Conservation (phyloP, 2,329 filamentous ascomycete genomes). For the Xylariaceae sp. region DNA sequence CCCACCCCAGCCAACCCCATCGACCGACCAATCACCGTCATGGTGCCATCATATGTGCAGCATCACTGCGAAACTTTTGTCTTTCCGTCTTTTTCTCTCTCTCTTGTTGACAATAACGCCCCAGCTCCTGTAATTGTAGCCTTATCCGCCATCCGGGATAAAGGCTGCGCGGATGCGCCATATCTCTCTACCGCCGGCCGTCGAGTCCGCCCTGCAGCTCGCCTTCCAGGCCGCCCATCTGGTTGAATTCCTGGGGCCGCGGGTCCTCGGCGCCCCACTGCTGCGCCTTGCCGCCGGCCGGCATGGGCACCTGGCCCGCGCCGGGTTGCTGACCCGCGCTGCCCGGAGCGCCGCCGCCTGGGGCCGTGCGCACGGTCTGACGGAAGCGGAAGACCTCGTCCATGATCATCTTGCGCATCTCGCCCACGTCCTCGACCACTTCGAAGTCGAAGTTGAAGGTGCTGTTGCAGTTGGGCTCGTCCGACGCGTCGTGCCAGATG, state of each 20-base stretch:
- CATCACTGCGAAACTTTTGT: too few species aligned
- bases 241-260: slow-evolving; percentile 50
- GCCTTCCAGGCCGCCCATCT: slow-evolving; percentile 46
- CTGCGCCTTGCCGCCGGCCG: slow-evolving; percentile 35
- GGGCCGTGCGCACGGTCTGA: slow-evolving; percentile 46
- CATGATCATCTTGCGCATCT: slow-evolving; percentile 96
- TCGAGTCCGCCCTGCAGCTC: slow-evolving; percentile 26
- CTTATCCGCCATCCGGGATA: too few species aligned
- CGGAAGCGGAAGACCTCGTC: slow-evolving; percentile 91
- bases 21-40: too few species aligned
- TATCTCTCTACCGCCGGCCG: too few species aligned
- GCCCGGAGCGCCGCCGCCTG: slow-evolving; percentile 27
- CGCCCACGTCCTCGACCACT: slow-evolving; percentile 85
- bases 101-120: neutral
- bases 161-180: too few species aligned
- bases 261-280: slow-evolving; percentile 56
- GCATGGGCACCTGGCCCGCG: slow-evolving; percentile 45
- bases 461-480: slow-evolving; percentile 87
- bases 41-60: too few species aligned
- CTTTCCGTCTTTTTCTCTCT: neutral
- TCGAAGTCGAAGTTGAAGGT: slow-evolving; percentile 99
- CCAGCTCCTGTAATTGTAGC: too few species aligned
- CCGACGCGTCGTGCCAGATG: slow-evolving; percentile 97
- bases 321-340: slow-evolving; percentile 29
- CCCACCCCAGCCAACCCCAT: too few species aligned